These are phyloP conservation scores for Stachybotrys chartarum DNA, from an alignment of 2,329 filamentous ascomycete genomes.

Conservation along the genomic window DNA sequence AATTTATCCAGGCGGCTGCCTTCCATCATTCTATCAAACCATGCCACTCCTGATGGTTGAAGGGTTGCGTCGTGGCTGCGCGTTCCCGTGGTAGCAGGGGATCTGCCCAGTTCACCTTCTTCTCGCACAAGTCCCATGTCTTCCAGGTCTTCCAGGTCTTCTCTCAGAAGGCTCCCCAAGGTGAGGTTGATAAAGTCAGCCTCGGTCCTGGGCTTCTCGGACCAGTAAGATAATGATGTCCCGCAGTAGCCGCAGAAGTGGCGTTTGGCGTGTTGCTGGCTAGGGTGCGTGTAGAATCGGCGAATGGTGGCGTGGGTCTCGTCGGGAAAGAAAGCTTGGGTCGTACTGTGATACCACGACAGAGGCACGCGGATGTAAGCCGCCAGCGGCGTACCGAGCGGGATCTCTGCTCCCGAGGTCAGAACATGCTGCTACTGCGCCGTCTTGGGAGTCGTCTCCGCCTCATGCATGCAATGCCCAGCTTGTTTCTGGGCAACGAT, in stretches of 20 bases:
- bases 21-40: conserved; percentile 78
- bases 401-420: conserved; percentile 39
- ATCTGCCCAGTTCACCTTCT: conserved; percentile 14
- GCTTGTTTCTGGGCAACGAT: too few relatives aligned
- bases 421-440: background rate
- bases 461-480: background rate
- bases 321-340: conserved; percentile 69
- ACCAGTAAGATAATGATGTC: conserved; percentile 78
- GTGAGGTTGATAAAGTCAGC: conserved; percentile 75
- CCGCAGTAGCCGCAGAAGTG: conserved; percentile 92
- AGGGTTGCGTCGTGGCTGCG: conserved; percentile 19
- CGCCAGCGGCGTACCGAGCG: conserved; percentile 65
- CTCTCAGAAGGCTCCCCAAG: conserved; percentile 65
- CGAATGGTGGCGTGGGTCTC: conserved; percentile 64
- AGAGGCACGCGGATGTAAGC: conserved; percentile 81
- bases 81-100: conserved; percentile 5
- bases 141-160: conserved; percentile 66
- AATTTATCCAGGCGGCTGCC: conserved; percentile 66
- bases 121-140: conserved; percentile 65
- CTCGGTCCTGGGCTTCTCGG: conserved; percentile 62
- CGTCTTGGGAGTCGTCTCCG: background rate
- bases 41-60: conserved; percentile 63
- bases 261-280: conserved; percentile 54
- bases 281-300: conserved; percentile 55
- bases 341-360: conserved; percentile 70